A percentile compares a stretch with the other conserved stretches of the same genome.
Evolutionary conservation across 768 basidiomycete species (phyloP).

Genomic region (Boletus sp.): DNA sequence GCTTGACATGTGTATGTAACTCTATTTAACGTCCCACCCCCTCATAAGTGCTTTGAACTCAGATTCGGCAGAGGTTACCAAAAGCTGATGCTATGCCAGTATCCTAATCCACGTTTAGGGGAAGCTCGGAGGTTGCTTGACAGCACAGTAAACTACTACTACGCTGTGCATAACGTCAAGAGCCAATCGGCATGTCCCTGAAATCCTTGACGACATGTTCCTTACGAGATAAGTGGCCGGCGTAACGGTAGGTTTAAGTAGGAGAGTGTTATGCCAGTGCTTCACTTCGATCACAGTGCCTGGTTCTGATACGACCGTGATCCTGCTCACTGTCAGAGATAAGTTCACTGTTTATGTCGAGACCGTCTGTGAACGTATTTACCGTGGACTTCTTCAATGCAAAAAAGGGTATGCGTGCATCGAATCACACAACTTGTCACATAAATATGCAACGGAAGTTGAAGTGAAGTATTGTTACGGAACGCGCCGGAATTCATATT

Average conservation of each 20-base stretch:
- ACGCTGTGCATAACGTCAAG: neutral
- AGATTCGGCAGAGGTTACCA: slow-evolving; percentile 9
- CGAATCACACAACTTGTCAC: slow-evolving; percentile 1
- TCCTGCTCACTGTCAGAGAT: neutral
- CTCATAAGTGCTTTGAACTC: slow-evolving; percentile 16
- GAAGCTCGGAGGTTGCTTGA: neutral
- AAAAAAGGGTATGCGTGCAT: neutral
- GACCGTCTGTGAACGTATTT: neutral
- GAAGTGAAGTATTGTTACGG: no score
- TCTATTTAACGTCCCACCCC: slow-evolving; percentile 3
- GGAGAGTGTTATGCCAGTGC: neutral
- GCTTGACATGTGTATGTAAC: slow-evolving; percentile 22
- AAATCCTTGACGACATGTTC: neutral
- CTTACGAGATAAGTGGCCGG: slow-evolving; percentile 11
- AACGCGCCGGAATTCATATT: slow-evolving; percentile 7
- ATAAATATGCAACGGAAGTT: neutral
- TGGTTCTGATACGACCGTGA: neutral
- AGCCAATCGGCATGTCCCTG: slow-evolving; percentile 1
- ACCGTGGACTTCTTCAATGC: neutral
- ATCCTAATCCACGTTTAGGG: slow-evolving; percentile 1
- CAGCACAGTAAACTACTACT: neutral
- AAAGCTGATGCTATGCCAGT: slow-evolving; percentile 9
- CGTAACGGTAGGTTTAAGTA: slow-evolving; percentile 7
- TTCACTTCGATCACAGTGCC: slow-evolving; percentile 5
- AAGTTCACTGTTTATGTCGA: neutral